These are phyloP conservation scores for Diplocarpon mali DNA, from an alignment of 2,329 filamentous ascomycete genomes.

Conservation along the genomic window DNA sequence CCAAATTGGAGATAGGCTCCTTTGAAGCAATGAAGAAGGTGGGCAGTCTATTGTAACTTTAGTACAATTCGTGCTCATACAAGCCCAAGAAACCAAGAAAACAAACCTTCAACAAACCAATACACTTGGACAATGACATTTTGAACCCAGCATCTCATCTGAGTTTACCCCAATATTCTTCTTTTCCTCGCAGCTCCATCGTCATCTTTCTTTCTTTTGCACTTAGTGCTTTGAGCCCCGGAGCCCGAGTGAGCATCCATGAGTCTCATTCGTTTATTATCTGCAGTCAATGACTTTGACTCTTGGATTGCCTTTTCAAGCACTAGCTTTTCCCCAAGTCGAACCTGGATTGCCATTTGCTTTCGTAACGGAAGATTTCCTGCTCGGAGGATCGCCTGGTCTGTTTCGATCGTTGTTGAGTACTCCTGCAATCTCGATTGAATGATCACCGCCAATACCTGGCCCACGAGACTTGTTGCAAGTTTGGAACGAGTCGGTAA, in stretches of 20 bases:
- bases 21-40: slow-evolving; percentile 4
- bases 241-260: neutral
- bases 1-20: slow-evolving; percentile 17
- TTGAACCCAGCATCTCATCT: too few relatives aligned
- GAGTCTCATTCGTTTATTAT: slow-evolving; percentile 27
- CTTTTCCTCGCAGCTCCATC: slow-evolving; percentile 14
- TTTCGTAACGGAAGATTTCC: slow-evolving; percentile 26
- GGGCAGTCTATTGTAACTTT: slow-evolving; percentile 24
- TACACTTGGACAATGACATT: neutral
- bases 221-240: neutral
- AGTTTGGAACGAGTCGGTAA: slow-evolving; percentile 32
- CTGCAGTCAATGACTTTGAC: slow-evolving; percentile 23
- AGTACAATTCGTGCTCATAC: slow-evolving; percentile 12
- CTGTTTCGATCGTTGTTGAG: slow-evolving; percentile 39
- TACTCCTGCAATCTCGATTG: slow-evolving; percentile 37
- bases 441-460: slow-evolving; percentile 31
- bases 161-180: slow-evolving; percentile 13
- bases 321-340: slow-evolving; percentile 53
- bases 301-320: slow-evolving; percentile 36
- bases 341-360: slow-evolving; percentile 47
- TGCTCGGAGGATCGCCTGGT: slow-evolving; percentile 31
- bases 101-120: neutral
- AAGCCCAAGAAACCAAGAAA: slow-evolving; percentile 16
- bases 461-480: slow-evolving; percentile 29
- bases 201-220: slow-evolving; percentile 18